Conservation (phyloP, 1,139 yeast species). For the Protomyces gravidus region DNA sequence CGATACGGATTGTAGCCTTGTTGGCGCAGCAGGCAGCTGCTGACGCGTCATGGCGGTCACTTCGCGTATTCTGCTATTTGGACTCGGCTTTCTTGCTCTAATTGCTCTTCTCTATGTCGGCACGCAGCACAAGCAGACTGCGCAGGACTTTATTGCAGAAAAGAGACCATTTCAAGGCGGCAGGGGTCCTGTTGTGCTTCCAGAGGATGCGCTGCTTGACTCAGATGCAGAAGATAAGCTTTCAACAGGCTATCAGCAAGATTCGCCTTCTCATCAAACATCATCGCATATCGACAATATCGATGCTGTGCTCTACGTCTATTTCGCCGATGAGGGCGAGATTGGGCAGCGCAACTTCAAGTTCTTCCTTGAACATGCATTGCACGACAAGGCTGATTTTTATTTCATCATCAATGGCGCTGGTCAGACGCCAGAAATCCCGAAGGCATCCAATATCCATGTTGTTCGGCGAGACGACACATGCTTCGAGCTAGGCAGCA, state of each 20-base stretch:
- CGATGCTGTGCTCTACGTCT: slow-evolving; percentile 11
- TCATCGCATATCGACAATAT: neutral
- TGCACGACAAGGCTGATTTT: slow-evolving; percentile 23
- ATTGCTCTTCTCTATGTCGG: neutral
- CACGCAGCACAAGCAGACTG: neutral
- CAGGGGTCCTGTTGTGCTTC: neutral
- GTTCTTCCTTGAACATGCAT: slow-evolving; percentile 17
- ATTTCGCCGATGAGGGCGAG: slow-evolving; percentile 2
- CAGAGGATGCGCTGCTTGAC: neutral
- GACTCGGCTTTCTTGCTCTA: neutral
- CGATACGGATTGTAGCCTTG: too few species aligned
- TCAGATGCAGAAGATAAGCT: neutral
- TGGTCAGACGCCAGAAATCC: neutral
- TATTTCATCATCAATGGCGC: slow-evolving; percentile 19
- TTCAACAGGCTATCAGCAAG: too few species aligned
- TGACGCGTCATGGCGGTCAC: neutral
- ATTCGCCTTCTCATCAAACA: neutral
- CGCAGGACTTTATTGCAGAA: neutral
- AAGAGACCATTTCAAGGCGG: neutral
- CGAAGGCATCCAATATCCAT: slow-evolving; percentile 4
- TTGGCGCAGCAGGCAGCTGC: too few species aligned
- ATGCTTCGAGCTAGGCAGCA: slow-evolving; percentile 13
- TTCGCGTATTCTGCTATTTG: neutral
- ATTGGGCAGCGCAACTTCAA: slow-evolving; percentile 5
- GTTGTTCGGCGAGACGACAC: slow-evolving; percentile 6